These are phyloP conservation scores for Phycomyces blakesleeanus DNA, from an alignment of 192 early-diverging fungal species.

Conservation along the genomic window DNA sequence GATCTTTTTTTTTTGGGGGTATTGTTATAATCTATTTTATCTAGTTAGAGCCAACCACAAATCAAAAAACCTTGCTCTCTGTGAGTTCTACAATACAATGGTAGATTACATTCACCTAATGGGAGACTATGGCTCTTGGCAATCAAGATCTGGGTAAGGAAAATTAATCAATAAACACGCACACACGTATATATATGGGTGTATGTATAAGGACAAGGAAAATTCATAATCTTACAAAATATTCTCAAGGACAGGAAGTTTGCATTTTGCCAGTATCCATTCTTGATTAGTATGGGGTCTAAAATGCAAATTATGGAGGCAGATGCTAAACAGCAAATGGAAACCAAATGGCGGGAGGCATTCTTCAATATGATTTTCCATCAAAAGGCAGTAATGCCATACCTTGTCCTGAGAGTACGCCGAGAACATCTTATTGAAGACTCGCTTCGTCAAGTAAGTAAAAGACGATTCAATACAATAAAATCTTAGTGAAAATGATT, in stretches of 20 bases:
- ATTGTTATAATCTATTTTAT: too few relatives aligned
- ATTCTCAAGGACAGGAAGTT: conserved; percentile 53
- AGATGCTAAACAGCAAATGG: conserved; percentile 75
- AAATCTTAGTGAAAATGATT: neutral
- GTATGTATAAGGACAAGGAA: too few relatives aligned
- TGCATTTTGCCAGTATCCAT: conserved; percentile 82
- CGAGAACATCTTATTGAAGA: conserved; percentile 69
- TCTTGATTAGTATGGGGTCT: conserved; percentile 68
- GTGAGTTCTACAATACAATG: conserved; percentile 82
- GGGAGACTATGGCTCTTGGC: conserved; percentile 74
- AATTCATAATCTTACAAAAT: neutral
- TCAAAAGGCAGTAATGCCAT: conserved; percentile 44
- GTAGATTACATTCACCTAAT: conserved; percentile 70
- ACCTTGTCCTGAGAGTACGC: conserved; percentile 58
- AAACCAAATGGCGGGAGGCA: conserved; percentile 66
- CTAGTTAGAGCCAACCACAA: conserved; percentile 74
- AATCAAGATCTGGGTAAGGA: conserved; percentile 50
- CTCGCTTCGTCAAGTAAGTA: conserved; percentile 63
- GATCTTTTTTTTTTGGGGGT: neutral
- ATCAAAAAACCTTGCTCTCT: conserved; percentile 57
- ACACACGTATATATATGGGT: too few relatives aligned
- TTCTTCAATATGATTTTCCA: conserved; percentile 58
- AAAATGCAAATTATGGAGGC: conserved; percentile 76
- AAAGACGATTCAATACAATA: neutral
- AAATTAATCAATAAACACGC: neutral